A percentile compares a stretch with the other conserved stretches of the same genome.
These are phyloP conservation scores for Ilex aquifolium DNA, from an alignment of 257 asterid species.

Conservation along the genomic window DNA sequence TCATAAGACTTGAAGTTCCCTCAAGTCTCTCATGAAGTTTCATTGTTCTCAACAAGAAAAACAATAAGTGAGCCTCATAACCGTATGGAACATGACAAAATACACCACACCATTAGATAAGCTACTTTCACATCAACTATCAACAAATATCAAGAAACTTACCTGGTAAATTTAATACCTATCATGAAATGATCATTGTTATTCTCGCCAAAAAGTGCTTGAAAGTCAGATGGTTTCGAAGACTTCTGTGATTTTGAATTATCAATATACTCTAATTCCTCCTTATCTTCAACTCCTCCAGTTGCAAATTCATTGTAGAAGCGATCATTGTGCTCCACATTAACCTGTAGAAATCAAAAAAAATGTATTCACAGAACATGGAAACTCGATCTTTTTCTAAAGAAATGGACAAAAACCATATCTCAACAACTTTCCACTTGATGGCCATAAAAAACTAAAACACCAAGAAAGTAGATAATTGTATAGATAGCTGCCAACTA, in stretches of 20 bases:
- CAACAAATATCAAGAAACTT: slow-evolving; percentile 12
- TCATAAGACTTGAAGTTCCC: too few species aligned
- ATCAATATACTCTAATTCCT: slow-evolving; percentile 41
- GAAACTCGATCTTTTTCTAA: too few species aligned
- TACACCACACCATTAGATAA: too few species aligned
- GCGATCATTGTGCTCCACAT: slow-evolving; percentile 67
- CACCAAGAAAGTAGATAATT: too few species aligned
- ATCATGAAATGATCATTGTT: slow-evolving; percentile 86
- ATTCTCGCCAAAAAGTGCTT: slow-evolving; percentile 69
- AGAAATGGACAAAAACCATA: not conserved
- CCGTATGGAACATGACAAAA: too few species aligned
- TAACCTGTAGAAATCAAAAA: slow-evolving; percentile 35
- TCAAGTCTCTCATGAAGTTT: too few species aligned
- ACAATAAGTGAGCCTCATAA: too few species aligned
- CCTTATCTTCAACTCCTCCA: slow-evolving; percentile 43
- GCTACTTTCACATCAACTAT: not conserved
- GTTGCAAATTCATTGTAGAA: slow-evolving; percentile 70
- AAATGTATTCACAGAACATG: not conserved
- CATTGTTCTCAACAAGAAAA: too few species aligned
- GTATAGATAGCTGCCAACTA: not conserved
- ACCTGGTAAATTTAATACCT: slow-evolving; percentile 84
- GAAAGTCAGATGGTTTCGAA: slow-evolving; percentile 71
- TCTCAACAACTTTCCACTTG: not conserved
- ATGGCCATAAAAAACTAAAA: not conserved
- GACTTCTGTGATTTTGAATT: slow-evolving; percentile 38